Evolutionary conservation across 495 filamentous ascomycete genomes (phyloP).

Genomic region (Neurospora hispaniola): DNA sequence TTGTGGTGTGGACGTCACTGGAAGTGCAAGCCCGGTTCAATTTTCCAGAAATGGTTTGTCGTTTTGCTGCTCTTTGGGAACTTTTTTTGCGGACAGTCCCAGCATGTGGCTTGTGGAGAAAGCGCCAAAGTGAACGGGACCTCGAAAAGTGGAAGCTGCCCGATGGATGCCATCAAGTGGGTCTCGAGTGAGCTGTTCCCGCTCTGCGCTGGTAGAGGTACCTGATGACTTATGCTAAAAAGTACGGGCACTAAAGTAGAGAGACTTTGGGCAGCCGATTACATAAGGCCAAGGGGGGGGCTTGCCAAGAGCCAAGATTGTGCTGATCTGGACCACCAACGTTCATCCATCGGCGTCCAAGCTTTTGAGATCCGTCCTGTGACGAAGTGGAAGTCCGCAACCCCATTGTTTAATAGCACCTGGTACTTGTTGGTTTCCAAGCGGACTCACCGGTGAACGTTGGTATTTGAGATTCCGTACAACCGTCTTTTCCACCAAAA

Average conservation of each 20-base stretch:
- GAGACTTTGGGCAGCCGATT: background rate
- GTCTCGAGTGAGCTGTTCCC: background rate
- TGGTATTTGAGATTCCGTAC: background rate
- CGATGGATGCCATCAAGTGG: background rate
- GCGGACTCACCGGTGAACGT: background rate
- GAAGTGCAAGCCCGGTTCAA: background rate
- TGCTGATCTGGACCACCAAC: background rate
- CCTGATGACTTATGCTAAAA: too few relatives aligned
- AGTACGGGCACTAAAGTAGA: background rate
- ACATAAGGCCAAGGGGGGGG: background rate
- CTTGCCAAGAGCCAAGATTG: background rate
- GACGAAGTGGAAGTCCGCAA: background rate
- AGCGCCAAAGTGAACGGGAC: background rate
- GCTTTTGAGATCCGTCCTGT: background rate
- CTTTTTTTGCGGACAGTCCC: constrained; percentile 4
- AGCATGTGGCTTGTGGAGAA: constrained; percentile 1
- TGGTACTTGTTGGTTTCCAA: background rate
- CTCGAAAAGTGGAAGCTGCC: background rate
- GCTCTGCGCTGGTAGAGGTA: background rate
- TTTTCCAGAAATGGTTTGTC: background rate
- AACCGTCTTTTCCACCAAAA: background rate
- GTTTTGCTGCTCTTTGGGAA: background rate
- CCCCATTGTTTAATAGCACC: background rate
- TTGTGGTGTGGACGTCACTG: background rate
- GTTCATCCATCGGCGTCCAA: background rate